These are phyloP conservation scores for Antrodiella citrinella DNA, from an alignment of 768 basidiomycete genomes.

Conservation along the genomic window DNA sequence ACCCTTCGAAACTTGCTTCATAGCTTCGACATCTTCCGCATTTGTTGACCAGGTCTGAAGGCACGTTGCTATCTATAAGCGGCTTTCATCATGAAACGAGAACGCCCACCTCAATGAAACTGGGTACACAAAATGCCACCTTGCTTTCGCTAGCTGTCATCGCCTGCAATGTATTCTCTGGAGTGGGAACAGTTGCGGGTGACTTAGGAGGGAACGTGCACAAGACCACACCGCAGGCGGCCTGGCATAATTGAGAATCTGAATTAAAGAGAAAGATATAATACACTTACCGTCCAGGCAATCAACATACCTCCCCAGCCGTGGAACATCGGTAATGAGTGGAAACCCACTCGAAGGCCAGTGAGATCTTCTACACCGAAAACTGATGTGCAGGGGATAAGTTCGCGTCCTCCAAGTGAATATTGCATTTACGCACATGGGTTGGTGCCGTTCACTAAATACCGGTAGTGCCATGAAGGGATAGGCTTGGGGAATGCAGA, in stretches of 20 bases:
- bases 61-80: not conserved
- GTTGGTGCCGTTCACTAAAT: not conserved
- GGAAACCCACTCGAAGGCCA: slow-evolving; percentile 7
- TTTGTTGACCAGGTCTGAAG: slow-evolving; percentile 23
- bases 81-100: not conserved
- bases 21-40: slow-evolving; percentile 12
- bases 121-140: slow-evolving; percentile 21
- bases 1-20: slow-evolving; percentile 5
- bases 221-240: slow-evolving; percentile 17
- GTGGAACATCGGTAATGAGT: slow-evolving; percentile 19
- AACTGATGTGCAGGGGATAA: too few species aligned
- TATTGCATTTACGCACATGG: slow-evolving; percentile 7
- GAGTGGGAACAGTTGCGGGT: slow-evolving; percentile 18
- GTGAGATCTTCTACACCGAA: slow-evolving; percentile 18
- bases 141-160: slow-evolving; percentile 16
- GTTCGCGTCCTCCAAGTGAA: too few species aligned
- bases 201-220: slow-evolving; percentile 18
- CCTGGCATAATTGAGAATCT: slow-evolving; percentile 9
- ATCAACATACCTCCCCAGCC: slow-evolving; percentile 13
- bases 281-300: slow-evolving; percentile 13
- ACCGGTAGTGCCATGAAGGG: slow-evolving; percentile 9
- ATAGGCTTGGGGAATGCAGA: slow-evolving; percentile 8
- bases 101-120: slow-evolving; percentile 22
- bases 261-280: not conserved
- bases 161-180: slow-evolving; percentile 16